Evolutionary conservation across 345 rosid genomes (phyloP), one percentile per base, ranked within the genome.

Genomic region (Cardamine resedifolia): DNA sequence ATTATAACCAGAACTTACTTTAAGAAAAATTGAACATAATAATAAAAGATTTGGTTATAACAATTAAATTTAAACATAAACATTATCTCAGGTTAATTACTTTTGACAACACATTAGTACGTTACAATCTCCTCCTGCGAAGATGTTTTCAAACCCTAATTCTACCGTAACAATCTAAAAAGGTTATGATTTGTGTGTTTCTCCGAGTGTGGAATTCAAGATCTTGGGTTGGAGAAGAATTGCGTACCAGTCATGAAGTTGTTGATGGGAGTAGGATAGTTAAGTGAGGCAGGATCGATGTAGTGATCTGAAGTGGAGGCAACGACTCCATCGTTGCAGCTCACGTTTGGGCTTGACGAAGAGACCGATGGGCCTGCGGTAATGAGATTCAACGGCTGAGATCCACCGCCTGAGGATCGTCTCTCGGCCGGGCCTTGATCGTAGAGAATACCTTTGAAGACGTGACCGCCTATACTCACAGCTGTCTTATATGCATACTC

Each of bases 361-460:
- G 80, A 23, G 58, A 78, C 41, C 45, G 78, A 75, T 60, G 74
- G 74, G 43, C 70, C 76, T 19, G 55, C 66, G 5, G 87, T 85
- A 4, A 84, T 56, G 87, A 84, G 75, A 79, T 85, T 75, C 85
- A 69, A 68, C 30, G 81, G 71, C 71, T 73, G 75, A 73, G 71
- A 66, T 51, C 63, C 75, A 43, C 75, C 68, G 45, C 66, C 71
- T 14, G 55, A 53, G 6, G 41, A 24, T 66, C 58, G 58, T 64
- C 69, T 70, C 51, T 64, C 67, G 39, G 43, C 58, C 8, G 86
- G 82, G 26, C 98, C 98, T 57, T 86, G 96, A 78, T 93, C 94
- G 72, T 93, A 90, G 44, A 90, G 92, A 79, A 90, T 81, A 51
- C 96, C 98, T 71, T 87, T 93, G 84, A 90, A 93, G 5, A 93